Conservation (phyloP, 345 rosid genomes). For the Brassica napus region Da-Ae NC_063439.1:21696001-21696500, state of each 20-base stretch:
- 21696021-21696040: too few relatives aligned
- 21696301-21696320: constrained; percentile 3
- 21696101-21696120: neutral
- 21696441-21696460: too few relatives aligned
- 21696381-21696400: too few relatives aligned
- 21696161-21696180: neutral
- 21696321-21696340: neutral
- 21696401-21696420: too few relatives aligned
- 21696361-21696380: too few relatives aligned
- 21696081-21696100: neutral
- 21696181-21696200: neutral
- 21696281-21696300: neutral
- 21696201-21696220: neutral
- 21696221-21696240: neutral
- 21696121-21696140: constrained; percentile 1
- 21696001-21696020: too few relatives aligned
- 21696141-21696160: constrained; percentile 12
- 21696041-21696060: too few relatives aligned
- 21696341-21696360: too few relatives aligned
- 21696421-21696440: too few relatives aligned
- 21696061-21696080: too few relatives aligned
- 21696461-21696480: too few relatives aligned
- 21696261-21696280: neutral
- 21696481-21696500: too few relatives aligned
- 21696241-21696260: neutral